Percentiles rank a stretch among this genome's conserved stretches.
Conservation (phyloP, 1,284 basidiomycete genomes). For the Cutaneotrichosporon dermatis region DNA sequence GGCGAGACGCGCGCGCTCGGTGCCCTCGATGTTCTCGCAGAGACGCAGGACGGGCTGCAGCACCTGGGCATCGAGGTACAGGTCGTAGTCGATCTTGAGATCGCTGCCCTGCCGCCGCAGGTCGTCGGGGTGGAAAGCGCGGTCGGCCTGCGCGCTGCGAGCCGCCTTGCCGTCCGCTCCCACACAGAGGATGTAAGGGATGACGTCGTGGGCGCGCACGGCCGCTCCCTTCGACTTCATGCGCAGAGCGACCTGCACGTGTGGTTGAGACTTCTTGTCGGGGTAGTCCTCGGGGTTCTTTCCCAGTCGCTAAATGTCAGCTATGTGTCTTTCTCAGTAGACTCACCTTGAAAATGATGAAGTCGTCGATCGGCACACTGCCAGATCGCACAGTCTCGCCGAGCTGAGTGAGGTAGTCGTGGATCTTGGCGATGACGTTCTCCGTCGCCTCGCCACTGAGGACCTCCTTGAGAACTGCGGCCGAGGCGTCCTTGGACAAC, state of each 20-base stretch:
- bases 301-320: conserved; percentile 65
- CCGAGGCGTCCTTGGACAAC: conserved; percentile 86
- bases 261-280: conserved; percentile 88
- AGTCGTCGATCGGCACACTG: conserved; percentile 79
- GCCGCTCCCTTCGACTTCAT: conserved; percentile 80
- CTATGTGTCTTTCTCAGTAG: no score
- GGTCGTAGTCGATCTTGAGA: conserved; percentile 68
- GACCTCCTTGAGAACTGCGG: conserved; percentile 83
- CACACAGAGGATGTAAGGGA: conserved; percentile 92
- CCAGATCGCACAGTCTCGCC: conserved; percentile 72
- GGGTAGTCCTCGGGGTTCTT: conserved; percentile 96
- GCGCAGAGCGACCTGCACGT: conserved; percentile 91
- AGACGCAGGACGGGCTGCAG: conserved; percentile 91
- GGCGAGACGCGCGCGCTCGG: conserved; percentile 82
- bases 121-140: conserved; percentile 92
- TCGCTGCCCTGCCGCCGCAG: conserved; percentile 64
- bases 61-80: conserved; percentile 87
- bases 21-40: conserved; percentile 95
- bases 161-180: conserved; percentile 67
- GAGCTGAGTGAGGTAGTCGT: conserved; percentile 78
- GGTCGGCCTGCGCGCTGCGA: conserved; percentile 79
- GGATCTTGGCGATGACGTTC: conserved; percentile 81
- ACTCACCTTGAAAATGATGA: conserved; percentile 83
- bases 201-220: conserved; percentile 83
- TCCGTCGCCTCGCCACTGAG: conserved; percentile 89